Evolutionary conservation across 2,329 filamentous ascomycete genomes (phyloP).

Genomic region (Fusarium nygamai): DNA sequence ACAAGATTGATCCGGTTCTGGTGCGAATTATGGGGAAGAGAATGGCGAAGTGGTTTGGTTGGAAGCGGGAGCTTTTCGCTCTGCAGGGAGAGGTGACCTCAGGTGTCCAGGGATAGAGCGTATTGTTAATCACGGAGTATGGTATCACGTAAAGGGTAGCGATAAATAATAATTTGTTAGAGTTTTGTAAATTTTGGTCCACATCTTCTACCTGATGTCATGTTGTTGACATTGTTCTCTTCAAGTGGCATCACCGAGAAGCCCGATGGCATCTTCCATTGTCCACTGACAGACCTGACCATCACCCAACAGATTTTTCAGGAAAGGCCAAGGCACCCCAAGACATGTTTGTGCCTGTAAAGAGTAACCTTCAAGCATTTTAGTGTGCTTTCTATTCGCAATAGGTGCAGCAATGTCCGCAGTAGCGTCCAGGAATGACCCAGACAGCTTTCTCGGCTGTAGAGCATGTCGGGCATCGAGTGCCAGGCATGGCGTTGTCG

Average conservation of each 20-base stretch:
- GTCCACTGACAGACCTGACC: too few species aligned
- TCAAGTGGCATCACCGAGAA: fast-evolving
- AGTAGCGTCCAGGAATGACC: not conserved
- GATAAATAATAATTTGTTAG: not conserved
- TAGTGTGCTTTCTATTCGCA: not conserved
- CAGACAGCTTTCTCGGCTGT: not conserved
- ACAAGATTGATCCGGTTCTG: fast-evolving
- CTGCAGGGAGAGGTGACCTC: fast-evolving
- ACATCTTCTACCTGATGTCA: too few species aligned
- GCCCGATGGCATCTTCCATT: not conserved
- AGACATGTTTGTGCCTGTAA: fast-evolving
- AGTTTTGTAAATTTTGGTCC: not conserved
- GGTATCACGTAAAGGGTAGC: not conserved
- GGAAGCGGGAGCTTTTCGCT: not conserved
- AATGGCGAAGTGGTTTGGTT: not conserved
- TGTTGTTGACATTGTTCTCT: fast-evolving
- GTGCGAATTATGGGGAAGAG: fast-evolving
- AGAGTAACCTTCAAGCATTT: fast-evolving
- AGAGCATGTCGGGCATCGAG: not conserved
- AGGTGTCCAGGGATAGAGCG: fast-evolving
- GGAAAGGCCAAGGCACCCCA: too few species aligned
- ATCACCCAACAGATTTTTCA: too few species aligned
- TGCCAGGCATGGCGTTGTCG: not conserved
- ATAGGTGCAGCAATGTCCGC: not conserved
- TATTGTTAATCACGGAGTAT: too few species aligned